Percentiles rank a stretch among this genome's conserved stretches.
These are phyloP conservation scores for Apiotrichum montevideense DNA, from an alignment of 1,284 basidiomycete genomes.

Conservation along the genomic window DNA sequence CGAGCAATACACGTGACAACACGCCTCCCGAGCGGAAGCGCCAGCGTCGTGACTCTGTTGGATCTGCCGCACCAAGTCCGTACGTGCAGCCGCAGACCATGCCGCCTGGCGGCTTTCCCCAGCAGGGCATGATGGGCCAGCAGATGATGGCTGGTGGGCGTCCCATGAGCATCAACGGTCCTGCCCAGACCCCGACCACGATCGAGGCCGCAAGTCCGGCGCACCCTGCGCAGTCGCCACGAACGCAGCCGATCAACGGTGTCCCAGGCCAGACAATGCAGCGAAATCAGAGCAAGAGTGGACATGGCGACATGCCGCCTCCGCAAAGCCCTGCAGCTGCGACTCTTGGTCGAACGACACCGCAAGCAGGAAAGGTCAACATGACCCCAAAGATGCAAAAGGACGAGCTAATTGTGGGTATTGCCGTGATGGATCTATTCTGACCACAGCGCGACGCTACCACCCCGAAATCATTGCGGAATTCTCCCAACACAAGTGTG, in stretches of 20 bases:
- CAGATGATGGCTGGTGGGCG: conserved; percentile 8
- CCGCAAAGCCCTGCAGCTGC: conserved; percentile 34
- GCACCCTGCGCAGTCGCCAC: conserved; percentile 10
- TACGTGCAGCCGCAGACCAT: conserved; percentile 24
- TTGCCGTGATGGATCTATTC: background rate
- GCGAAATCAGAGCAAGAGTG: conserved; percentile 35
- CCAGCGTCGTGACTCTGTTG: conserved; percentile 32
- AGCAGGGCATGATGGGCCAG: conserved; percentile 7
- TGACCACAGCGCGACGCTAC: conserved; percentile 26
- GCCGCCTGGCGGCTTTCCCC: conserved; percentile 14
- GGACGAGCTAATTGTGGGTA: conserved; percentile 29
- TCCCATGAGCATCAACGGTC: conserved; percentile 11
- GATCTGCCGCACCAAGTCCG: conserved; percentile 29
- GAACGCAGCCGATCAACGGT: conserved; percentile 12
- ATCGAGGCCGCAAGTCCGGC: conserved; percentile 15
- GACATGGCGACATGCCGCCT: conserved; percentile 36
- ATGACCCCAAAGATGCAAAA: conserved; percentile 21
- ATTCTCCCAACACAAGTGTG: conserved; percentile 30
- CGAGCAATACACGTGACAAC: conserved; percentile 11
- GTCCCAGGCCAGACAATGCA: conserved; percentile 23
- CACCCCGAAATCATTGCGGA: conserved; percentile 40
- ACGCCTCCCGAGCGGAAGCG: conserved; percentile 40
- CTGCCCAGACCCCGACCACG: background rate
- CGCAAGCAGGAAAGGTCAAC: conserved; percentile 17
- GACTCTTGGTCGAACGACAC: conserved; percentile 23